Evolutionary conservation across 768 basidiomycete genomes (phyloP).

Genomic region (Coprinellus micaceus): DNA sequence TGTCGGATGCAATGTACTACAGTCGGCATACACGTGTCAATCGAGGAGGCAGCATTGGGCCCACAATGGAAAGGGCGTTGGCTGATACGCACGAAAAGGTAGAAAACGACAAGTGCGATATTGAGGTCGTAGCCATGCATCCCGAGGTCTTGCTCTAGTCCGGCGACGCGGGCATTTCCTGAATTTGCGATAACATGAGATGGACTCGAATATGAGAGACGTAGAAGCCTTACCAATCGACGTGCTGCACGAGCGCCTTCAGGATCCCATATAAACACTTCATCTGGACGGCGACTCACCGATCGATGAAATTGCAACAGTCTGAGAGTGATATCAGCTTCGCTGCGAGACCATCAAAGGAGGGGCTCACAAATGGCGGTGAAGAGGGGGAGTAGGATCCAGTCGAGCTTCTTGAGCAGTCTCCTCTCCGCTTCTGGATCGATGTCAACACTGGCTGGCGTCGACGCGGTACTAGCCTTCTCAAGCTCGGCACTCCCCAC

Average conservation of each 20-base stretch:
- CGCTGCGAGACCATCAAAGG: background rate
- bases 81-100: constrained; percentile 27
- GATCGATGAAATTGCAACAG: constrained; percentile 36
- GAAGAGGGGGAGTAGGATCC: constrained; percentile 32
- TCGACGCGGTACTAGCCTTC: constrained; percentile 12
- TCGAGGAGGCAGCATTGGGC: background rate
- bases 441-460: constrained; percentile 12
- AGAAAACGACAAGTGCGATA: constrained; percentile 37
- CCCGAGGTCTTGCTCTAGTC: constrained; percentile 37
- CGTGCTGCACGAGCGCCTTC: constrained; percentile 1
- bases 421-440: constrained; percentile 29
- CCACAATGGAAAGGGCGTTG: background rate
- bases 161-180: constrained; percentile 21
- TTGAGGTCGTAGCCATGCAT: constrained; percentile 40
- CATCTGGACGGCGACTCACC: constrained; percentile 15
- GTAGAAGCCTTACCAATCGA: constrained; percentile 17
- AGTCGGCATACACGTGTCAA: no score
- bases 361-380: constrained; percentile 32
- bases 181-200: background rate
- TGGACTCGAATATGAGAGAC: background rate
- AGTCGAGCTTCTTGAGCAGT: constrained; percentile 33
- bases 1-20: constrained; percentile 33
- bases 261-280: background rate
- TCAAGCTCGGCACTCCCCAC: no score
- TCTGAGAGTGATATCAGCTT: constrained; percentile 18